Base-by-base conservation (phyloP, 2,329 filamentous ascomycete genomes). In the Exophiala oligosperma region DNA sequence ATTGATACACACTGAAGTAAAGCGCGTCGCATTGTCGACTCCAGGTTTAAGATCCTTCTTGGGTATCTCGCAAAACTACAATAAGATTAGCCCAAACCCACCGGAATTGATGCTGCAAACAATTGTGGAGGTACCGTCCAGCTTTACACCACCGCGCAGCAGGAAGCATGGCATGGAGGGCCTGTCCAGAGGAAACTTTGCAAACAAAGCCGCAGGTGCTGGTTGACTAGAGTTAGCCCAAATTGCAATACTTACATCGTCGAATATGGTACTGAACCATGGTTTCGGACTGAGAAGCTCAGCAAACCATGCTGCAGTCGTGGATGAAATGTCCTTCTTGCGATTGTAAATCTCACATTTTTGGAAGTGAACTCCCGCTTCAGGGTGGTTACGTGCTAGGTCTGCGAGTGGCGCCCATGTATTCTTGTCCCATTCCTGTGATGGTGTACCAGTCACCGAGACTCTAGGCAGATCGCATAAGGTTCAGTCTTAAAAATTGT, bases 1-100 rank as follows among this genome's bases (percentile, higher is more conserved):
- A 76, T 97, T 97, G 72, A 97, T 93, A 75, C 92, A 97, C 41
- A 96, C 87, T 1, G 90, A 93, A 6, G 84, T 91, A 73, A 94
- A 96, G 55, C 82, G 79, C 51, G 84, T 89, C 24, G 86, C 92
- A 9, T 87, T 88, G 60, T 91, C 87, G 53, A 87, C 83, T 17
- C 83, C 89, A 0, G 76, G 67, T 0, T 84, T 83, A 1, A 96
- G 76, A 65, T 88, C 80, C 28, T 49, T 48, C 40, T 80, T 72
- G 3, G 80, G 70, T 2, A 93, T 73, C 57, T 85, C 76, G 60
- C 84, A 82, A 73, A 86, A 93, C 81, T 84, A 62, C 1, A n/a
- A 37, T 49, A 35, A 46, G 24, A 29, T 40, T 56, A 46, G 46
- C n/a, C 24, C 37, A 43, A 17, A 23, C n/a, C 40, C 40, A 17